These are phyloP conservation scores for Gynochthodes officinalis DNA, from an alignment of 257 asterid species.

Conservation along the genomic window DNA sequence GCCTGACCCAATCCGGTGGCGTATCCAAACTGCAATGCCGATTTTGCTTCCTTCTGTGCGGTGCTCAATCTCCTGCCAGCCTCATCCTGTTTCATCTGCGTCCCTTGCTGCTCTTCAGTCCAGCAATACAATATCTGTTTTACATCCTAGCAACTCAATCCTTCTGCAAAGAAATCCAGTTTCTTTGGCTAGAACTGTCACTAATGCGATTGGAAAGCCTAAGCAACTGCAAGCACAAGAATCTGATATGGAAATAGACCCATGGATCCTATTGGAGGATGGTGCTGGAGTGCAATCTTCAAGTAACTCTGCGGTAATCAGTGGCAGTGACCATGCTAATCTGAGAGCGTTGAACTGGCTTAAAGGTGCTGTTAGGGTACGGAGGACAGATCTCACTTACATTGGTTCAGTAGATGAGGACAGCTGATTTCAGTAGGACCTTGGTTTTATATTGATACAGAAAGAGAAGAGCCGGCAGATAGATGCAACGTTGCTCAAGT, in stretches of 20 bases:
- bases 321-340: slow-evolving; percentile 58
- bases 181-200: slow-evolving; percentile 48
- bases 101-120: slow-evolving; percentile 68
- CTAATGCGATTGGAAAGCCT: slow-evolving; percentile 45
- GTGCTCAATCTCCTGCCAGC: slow-evolving; percentile 61
- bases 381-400: slow-evolving; percentile 81
- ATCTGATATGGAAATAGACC: slow-evolving; percentile 55
- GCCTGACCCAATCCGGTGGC: slow-evolving; percentile 78
- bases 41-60: slow-evolving; percentile 53
- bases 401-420: slow-evolving; percentile 88
- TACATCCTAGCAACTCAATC: slow-evolving; percentile 42
- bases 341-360: slow-evolving; percentile 73
- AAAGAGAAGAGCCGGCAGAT: slow-evolving; percentile 23
- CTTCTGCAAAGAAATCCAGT: slow-evolving; percentile 46
- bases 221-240: slow-evolving; percentile 57
- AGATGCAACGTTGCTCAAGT: neutral
- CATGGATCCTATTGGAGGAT: slow-evolving; percentile 90
- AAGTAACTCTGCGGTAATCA: slow-evolving; percentile 39
- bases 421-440: slow-evolving; percentile 46
- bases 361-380: slow-evolving; percentile 77
- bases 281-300: slow-evolving; percentile 78
- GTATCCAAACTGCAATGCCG: slow-evolving; percentile 92
- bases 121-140: slow-evolving; percentile 45
- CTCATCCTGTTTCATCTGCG: slow-evolving; percentile 63
- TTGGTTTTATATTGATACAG: slow-evolving; percentile 21